Evolutionary conservation across 768 basidiomycete species (phyloP).

Genomic region (Cystofilobasidium capitatum): DNA sequence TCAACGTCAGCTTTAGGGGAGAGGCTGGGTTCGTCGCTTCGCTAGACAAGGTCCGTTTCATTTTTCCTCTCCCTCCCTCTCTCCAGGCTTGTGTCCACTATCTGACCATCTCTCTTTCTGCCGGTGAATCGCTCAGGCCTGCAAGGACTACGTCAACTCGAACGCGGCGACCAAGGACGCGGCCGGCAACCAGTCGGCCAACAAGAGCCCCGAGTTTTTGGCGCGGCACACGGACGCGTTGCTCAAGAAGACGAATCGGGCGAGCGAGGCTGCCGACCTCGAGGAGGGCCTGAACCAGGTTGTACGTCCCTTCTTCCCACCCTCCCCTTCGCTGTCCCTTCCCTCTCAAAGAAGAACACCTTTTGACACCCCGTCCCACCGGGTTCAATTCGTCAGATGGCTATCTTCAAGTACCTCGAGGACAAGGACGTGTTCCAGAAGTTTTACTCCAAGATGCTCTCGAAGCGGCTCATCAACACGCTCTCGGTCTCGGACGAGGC

Average conservation of each 20-base stretch:
- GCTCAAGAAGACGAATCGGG: constrained; percentile 88
- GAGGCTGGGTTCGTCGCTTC: constrained; percentile 89
- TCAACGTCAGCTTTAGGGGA: constrained; percentile 76
- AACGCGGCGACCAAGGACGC: constrained; percentile 61
- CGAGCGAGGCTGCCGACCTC: constrained; percentile 80
- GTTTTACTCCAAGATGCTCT: constrained; percentile 90
- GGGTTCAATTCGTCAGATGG: constrained; percentile 54
- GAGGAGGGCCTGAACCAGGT: constrained; percentile 84
- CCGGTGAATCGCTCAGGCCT: constrained; percentile 51
- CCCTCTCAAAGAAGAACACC: background rate
- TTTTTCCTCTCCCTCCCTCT: background rate
- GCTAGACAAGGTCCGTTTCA: constrained; percentile 52
- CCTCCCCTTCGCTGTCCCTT: background rate
- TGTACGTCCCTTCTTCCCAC: constrained; percentile 45
- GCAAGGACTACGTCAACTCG: constrained; percentile 86
- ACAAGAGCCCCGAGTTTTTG: constrained; percentile 82
- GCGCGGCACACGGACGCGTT: constrained; percentile 85
- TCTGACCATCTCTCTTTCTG: background rate
- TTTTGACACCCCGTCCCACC: too few relatives aligned
- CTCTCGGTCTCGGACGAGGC: constrained; percentile 91
- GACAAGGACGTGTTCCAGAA: constrained; percentile 99
- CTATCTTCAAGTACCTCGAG: constrained; percentile 93
- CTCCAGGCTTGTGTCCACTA: background rate
- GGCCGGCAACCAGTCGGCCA: constrained; percentile 53
- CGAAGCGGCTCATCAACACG: constrained; percentile 80